Evolutionary conservation across 306 rosid genomes (phyloP).

Genomic region (Neltuma alba): DNA sequence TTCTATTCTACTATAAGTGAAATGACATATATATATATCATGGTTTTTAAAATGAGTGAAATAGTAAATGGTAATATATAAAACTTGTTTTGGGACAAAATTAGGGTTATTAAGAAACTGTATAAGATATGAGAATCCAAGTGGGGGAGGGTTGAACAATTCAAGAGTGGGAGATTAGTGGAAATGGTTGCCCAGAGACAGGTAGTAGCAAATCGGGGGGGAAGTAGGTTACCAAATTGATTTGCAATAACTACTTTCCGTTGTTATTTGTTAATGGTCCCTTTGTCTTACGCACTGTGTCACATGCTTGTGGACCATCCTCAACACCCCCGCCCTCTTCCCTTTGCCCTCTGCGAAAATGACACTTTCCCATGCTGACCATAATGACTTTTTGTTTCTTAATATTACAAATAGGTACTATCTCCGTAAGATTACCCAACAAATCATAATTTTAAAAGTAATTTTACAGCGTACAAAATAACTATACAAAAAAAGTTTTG

Average conservation of each 20-base stretch:
- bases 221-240: conserved; percentile 51
- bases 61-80: too few relatives aligned
- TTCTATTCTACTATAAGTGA: too few relatives aligned
- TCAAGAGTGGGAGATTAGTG: background rate
- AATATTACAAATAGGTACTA: too few relatives aligned
- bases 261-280: conserved; percentile 16
- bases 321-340: background rate
- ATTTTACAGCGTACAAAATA: too few relatives aligned
- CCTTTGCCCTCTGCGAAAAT: background rate
- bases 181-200: background rate
- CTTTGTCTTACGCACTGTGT: background rate
- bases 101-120: background rate
- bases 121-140: background rate
- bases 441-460: too few relatives aligned
- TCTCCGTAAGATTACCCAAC: too few relatives aligned
- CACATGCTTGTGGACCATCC: background rate
- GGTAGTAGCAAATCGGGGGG: background rate
- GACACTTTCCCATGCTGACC: background rate
- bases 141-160: background rate
- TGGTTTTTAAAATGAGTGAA: background rate
- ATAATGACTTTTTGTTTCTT: too few relatives aligned
- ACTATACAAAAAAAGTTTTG: too few relatives aligned
- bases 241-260: conserved; percentile 35
- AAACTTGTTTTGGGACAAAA: background rate
- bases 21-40: too few relatives aligned